Percentiles rank a stretch among this genome's conserved stretches.
These are phyloP conservation scores for Gossypium herbaceum DNA, from an alignment of 345 rosid species.

Conservation along the genomic window DNA sequence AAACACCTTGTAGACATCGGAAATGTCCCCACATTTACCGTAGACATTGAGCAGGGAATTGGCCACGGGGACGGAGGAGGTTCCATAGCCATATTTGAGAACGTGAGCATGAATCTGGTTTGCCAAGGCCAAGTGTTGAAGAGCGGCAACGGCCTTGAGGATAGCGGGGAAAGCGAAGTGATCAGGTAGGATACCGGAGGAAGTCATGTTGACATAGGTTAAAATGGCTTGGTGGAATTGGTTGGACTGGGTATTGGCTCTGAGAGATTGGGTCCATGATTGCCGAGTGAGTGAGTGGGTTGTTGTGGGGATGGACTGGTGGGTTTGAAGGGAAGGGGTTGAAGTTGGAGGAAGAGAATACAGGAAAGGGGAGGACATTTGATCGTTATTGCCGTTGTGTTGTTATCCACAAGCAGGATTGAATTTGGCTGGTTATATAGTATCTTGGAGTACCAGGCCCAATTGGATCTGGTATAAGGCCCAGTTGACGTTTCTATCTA, in stretches of 20 bases:
- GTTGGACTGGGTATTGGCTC: conserved; percentile 51
- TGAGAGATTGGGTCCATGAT: conserved; percentile 65
- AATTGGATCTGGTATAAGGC: no score
- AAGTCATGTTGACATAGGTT: conserved; percentile 57
- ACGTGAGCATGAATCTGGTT: conserved; percentile 79
- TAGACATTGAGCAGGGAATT: conserved; percentile 76
- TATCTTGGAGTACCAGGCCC: no score
- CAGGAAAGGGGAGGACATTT: conserved; percentile 4
- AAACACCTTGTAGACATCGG: conserved; percentile 56
- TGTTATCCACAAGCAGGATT: not conserved
- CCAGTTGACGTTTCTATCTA: no score
- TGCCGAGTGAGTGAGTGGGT: conserved; percentile 22
- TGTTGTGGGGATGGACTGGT: conserved; percentile 1
- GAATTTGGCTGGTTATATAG: not conserved
- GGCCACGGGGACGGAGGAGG: conserved; percentile 46
- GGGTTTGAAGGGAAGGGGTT: not conserved
- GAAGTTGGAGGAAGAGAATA: not conserved
- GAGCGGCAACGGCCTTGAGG: conserved; percentile 57
- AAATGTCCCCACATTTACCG: conserved; percentile 56
- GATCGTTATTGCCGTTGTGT: not conserved
- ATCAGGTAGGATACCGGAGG: conserved; percentile 51
- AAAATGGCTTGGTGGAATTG: conserved; percentile 58
- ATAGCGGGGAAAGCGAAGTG: conserved; percentile 72
- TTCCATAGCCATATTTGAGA: conserved; percentile 45
- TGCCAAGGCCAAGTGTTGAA: conserved; percentile 52